phyloP scores from a whole-genome alignment of 352 stramenopile species.

The Chrysophaeum taylorii region DNA sequence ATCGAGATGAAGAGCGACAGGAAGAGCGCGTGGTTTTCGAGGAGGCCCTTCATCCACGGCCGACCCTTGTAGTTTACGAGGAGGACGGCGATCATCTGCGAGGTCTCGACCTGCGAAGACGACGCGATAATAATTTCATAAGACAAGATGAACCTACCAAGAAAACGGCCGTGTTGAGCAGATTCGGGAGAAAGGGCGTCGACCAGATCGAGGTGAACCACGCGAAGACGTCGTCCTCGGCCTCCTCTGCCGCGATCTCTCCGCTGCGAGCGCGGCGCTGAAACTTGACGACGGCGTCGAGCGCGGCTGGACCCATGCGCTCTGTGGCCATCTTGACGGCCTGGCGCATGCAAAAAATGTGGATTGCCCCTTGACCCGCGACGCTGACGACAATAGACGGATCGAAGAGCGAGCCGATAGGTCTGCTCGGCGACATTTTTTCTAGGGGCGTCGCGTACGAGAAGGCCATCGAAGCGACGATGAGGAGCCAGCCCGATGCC shows the following conservation, averaged over 20 bases:
- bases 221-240: slow-evolving; percentile 55
- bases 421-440: slow-evolving; percentile 83
- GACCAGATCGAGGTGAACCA: slow-evolving; percentile 32
- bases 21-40: slow-evolving; percentile 89
- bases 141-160: no score
- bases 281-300: slow-evolving; percentile 18
- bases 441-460: slow-evolving; percentile 88
- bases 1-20: slow-evolving; percentile 71
- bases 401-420: slow-evolving; percentile 96
- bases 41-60: slow-evolving; percentile 98
- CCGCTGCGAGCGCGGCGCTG: slow-evolving; percentile 10
- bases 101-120: no score
- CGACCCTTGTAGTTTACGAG: slow-evolving; percentile 97
- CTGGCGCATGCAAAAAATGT: slow-evolving; percentile 87
- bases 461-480: slow-evolving; percentile 70
- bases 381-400: slow-evolving; percentile 91
- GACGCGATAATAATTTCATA: no score
- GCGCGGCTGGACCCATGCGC: slow-evolving; percentile 17
- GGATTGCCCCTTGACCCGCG: slow-evolving; percentile 87
- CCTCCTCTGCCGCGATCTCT: slow-evolving; percentile 59
- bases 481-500: slow-evolving; percentile 65
- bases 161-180: slow-evolving; percentile 98
- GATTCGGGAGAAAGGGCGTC: slow-evolving; percentile 72
- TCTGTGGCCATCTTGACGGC: slow-evolving; percentile 46
- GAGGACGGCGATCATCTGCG: slow-evolving; percentile 86